A percentile compares a stretch with the other conserved stretches of the same genome.
Evolutionary conservation across 805 yeast genomes (phyloP).

Genomic region (Kodamaea hsintzibuensis): DNA sequence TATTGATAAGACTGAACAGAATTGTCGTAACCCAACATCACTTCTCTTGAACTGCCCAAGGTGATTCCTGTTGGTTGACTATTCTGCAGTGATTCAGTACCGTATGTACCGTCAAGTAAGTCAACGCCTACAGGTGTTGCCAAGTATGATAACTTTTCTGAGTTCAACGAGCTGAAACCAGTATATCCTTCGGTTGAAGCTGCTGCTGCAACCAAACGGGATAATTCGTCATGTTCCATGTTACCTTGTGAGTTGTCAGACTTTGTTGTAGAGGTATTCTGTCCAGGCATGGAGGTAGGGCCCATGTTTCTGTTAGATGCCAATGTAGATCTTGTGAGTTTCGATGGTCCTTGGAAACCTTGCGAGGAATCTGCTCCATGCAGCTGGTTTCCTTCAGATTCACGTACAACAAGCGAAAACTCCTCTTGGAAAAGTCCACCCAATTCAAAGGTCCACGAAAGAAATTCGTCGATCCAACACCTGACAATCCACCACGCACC

Average conservation of each 20-base stretch:
- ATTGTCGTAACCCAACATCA: neutral
- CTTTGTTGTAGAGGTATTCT: neutral
- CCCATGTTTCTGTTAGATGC: neutral
- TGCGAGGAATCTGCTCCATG: slow-evolving; percentile 6
- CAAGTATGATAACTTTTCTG: neutral
- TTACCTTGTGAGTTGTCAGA: neutral
- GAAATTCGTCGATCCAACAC: slow-evolving; percentile 76
- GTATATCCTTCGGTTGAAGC: neutral
- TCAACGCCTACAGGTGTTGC: slow-evolving; percentile 16
- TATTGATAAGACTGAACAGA: neutral
- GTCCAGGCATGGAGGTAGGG: neutral
- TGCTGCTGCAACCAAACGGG: neutral
- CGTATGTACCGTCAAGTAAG: slow-evolving; percentile 19
- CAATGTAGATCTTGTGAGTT: slow-evolving; percentile 1
- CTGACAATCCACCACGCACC: slow-evolving; percentile 76
- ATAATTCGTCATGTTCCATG: neutral
- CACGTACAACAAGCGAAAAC: slow-evolving; percentile 13
- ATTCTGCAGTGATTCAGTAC: slow-evolving; percentile 6
- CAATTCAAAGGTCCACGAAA: slow-evolving; percentile 64
- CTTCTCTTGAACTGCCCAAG: neutral
- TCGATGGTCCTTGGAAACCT: slow-evolving; percentile 3
- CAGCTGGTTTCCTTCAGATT: slow-evolving; percentile 6
- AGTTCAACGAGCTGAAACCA: neutral
- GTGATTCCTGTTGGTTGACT: neutral
- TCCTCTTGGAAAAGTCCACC: slow-evolving; percentile 51